A percentile compares a stretch with the other conserved stretches of the same genome.
Evolutionary conservation across 2,329 filamentous ascomycete genomes (phyloP).

Genomic region (Xylariaceae sp.): DNA sequence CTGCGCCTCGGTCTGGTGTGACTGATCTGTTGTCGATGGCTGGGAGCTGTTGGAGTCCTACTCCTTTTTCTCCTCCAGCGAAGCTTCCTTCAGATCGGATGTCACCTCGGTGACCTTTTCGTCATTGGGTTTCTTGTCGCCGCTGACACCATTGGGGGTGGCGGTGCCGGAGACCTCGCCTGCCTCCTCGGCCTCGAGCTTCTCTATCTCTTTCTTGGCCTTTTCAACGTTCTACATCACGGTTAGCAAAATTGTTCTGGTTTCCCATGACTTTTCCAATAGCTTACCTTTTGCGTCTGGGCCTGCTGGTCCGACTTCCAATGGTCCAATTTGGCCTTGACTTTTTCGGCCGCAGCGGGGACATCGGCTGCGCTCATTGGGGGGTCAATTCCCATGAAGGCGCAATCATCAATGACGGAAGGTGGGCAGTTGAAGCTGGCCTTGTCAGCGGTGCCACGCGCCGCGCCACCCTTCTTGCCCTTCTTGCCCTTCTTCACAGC

Average conservation of each 20-base stretch:
- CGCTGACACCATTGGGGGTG: slow-evolving; percentile 37
- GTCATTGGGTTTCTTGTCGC: slow-evolving; percentile 35
- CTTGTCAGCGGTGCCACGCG: slow-evolving; percentile 41
- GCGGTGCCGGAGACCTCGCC: slow-evolving; percentile 38
- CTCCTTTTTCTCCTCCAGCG: slow-evolving; percentile 45
- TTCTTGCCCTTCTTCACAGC: slow-evolving; percentile 84
- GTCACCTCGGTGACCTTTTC: slow-evolving; percentile 47
- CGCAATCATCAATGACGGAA: slow-evolving; percentile 84
- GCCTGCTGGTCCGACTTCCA: slow-evolving; percentile 88
- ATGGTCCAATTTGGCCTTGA: slow-evolving; percentile 81
- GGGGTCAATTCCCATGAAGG: slow-evolving; percentile 75
- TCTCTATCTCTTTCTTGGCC: slow-evolving; percentile 90
- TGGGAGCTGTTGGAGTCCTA: slow-evolving; percentile 26
- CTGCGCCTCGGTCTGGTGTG: no score
- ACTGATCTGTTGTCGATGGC: no score
- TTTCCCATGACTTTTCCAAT: background rate
- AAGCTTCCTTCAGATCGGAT: slow-evolving; percentile 42
- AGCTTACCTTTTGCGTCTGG: slow-evolving; percentile 81
- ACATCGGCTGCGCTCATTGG: slow-evolving; percentile 83
- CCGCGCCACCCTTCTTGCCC: slow-evolving; percentile 62
- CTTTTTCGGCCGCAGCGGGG: slow-evolving; percentile 71
- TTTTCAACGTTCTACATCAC: slow-evolving; percentile 82
- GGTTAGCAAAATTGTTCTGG: slow-evolving; percentile 21
- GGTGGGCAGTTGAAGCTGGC: slow-evolving; percentile 73
- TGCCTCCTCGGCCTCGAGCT: slow-evolving; percentile 64